Percentiles rank a stretch among this genome's conserved stretches.
Conservation (phyloP, 345 rosid species). For the Kernera saxatilis region DNA sequence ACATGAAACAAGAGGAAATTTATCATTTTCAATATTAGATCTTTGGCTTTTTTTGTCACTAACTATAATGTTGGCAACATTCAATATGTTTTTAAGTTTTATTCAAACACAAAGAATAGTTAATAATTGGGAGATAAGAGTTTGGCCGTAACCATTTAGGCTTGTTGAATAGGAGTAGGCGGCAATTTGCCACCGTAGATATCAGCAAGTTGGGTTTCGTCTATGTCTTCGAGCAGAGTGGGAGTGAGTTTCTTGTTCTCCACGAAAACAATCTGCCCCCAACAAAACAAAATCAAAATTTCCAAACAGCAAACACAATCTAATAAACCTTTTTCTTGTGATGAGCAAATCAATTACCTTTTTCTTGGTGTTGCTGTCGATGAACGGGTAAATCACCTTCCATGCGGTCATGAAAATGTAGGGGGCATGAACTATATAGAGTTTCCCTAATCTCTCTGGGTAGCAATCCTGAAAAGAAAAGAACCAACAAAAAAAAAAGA, state of each 20-base stretch:
- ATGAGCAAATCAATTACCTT: constrained; percentile 42
- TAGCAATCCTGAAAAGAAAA: constrained; percentile 48
- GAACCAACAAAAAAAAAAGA: not conserved
- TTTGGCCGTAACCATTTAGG: constrained; percentile 22
- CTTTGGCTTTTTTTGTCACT: not conserved
- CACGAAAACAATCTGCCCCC: constrained; percentile 65
- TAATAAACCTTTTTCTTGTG: too few species aligned
- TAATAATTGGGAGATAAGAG: not conserved
- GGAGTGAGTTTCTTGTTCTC: constrained; percentile 61
- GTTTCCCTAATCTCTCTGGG: constrained; percentile 84
- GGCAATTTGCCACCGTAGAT: constrained; percentile 71
- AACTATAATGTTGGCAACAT: not conserved
- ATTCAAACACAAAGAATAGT: not conserved
- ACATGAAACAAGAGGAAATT: not conserved
- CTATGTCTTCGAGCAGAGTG: constrained; percentile 68
- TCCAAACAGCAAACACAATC: not conserved
- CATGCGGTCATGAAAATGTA: constrained; percentile 85
- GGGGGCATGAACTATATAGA: constrained; percentile 64
- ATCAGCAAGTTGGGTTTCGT: constrained; percentile 73
- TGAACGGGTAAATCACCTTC: constrained; percentile 77
- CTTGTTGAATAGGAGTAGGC: constrained; percentile 57
- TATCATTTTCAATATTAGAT: not conserved
- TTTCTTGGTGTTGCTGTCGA: constrained; percentile 75
- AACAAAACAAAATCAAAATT: not conserved
- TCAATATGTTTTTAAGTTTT: not conserved